These are phyloP conservation scores for Apiospora arundinis DNA, from an alignment of 2,329 filamentous ascomycete genomes.

Conservation along the genomic window DNA sequence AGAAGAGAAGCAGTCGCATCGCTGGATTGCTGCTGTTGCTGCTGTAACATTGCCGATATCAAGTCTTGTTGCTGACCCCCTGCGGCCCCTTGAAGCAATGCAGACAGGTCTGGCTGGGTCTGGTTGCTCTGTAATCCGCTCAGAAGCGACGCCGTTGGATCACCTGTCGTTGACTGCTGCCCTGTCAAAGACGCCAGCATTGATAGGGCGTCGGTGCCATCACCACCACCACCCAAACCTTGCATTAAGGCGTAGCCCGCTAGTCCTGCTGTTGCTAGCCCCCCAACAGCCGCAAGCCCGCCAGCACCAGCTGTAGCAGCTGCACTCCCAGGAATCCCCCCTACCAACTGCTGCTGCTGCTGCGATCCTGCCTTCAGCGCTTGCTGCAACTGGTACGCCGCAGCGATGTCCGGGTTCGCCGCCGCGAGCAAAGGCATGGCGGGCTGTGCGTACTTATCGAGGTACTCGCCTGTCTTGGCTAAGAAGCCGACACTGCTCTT, in stretches of 20 bases:
- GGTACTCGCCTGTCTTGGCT: constrained; percentile 18
- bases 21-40: constrained; percentile 5
- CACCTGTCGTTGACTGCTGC: neutral
- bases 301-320: neutral
- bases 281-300: neutral
- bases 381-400: constrained; percentile 20
- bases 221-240: neutral
- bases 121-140: neutral
- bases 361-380: neutral
- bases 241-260: neutral
- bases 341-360: neutral
- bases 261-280: neutral
- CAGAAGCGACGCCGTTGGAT: too few species aligned
- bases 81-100: neutral
- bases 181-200: neutral
- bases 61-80: neutral
- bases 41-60: neutral
- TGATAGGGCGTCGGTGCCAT: neutral
- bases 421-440: constrained; percentile 23
- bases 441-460: constrained; percentile 21
- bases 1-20: neutral
- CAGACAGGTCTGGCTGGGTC: neutral
- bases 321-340: neutral
- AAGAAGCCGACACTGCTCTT: constrained; percentile 18
- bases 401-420: constrained; percentile 19